Base-by-base conservation (phyloP, 495 filamentous ascomycete genomes). In the Aspergillus nidulans region DNA sequence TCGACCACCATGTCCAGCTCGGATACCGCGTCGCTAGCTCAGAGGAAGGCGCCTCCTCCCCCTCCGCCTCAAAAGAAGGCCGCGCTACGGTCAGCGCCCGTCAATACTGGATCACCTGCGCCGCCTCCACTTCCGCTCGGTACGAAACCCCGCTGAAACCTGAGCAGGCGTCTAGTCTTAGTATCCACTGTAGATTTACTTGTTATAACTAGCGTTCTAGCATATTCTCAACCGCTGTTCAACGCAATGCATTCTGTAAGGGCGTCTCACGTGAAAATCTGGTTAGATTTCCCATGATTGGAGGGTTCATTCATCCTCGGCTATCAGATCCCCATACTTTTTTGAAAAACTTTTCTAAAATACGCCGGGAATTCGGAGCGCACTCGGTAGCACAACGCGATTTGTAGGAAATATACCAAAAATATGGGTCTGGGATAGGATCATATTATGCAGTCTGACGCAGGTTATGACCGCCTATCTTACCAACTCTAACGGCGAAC, bases 11-110 rank as follows among this genome's bases (percentile, higher is more conserved):
- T 15, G 4, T 60, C 57, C 4, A 57, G 52, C 25, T 30, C 47
- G n/a, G 58, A 60, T 10, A 43, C 49, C 18, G 60, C 51, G 39
- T 34, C 49, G 3, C 9, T 60, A 25, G 39, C 47, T 26, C 80
- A 75, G 61, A 88, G 85, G 70, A 88, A 85, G 59, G 79, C 85
- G 7, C 86, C 89, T 4, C 87, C 88, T 5, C 80, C 74, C 5
- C 80, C 74, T 2, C 86, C 85, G 3, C 85, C 85, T n/a, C 80
- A 83, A 9, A 86, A 85, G 65, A 83, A 78, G 57, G 70, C 75
- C 20, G 73, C 66, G 20, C 66, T 77, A 43, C 69, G 71, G 15
- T 69, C 71, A 7, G 41, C 64, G 24, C 61, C 67, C 19, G 62
- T 69, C 19, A 58, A 28, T 15, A 49, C 59, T 8, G 49, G 66